Conservation (phyloP, 306 rosid species). For the Fagus sylvatica region DNA sequence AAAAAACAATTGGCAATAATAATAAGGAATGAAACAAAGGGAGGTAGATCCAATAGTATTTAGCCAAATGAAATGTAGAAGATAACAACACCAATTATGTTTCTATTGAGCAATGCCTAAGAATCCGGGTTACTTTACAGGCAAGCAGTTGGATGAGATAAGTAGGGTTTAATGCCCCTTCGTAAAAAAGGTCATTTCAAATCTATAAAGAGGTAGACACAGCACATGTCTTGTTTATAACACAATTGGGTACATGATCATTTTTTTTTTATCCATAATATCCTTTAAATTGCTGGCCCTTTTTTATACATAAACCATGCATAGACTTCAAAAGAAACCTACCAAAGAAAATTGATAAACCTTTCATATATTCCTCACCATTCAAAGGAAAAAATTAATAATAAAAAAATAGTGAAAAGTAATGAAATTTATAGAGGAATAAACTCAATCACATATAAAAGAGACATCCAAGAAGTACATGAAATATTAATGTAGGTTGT, state of each 20-base stretch:
- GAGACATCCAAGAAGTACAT: conserved; percentile 11
- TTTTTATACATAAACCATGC: conserved; percentile 17
- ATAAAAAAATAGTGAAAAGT: not conserved
- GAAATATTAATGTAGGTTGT: not conserved
- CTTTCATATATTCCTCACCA: no score
- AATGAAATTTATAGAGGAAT: conserved; percentile 10
- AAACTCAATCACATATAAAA: conserved; percentile 12
- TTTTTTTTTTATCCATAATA: not conserved
- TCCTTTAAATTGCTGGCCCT: conserved; percentile 1
- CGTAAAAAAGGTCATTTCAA: conserved; percentile 22
- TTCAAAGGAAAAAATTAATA: not conserved
- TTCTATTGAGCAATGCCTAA: conserved; percentile 23
- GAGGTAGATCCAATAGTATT: conserved; percentile 49
- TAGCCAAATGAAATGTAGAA: no score
- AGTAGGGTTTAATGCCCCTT: not conserved
- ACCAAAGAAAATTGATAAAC: conserved; percentile 2
- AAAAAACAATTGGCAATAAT: conserved; percentile 54
- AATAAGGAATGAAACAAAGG: conserved; percentile 34
- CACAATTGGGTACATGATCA: conserved; percentile 18
- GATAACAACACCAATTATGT: conserved; percentile 29
- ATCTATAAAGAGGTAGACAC: conserved; percentile 20
- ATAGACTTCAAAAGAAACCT: conserved; percentile 22
- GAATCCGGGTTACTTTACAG: conserved; percentile 6
- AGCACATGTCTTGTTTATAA: conserved; percentile 41
- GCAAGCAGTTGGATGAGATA: not conserved